These are phyloP conservation scores for Aegilops longissima DNA, from an alignment of 176 grass and related monocot species.

Conservation along the genomic window DNA sequence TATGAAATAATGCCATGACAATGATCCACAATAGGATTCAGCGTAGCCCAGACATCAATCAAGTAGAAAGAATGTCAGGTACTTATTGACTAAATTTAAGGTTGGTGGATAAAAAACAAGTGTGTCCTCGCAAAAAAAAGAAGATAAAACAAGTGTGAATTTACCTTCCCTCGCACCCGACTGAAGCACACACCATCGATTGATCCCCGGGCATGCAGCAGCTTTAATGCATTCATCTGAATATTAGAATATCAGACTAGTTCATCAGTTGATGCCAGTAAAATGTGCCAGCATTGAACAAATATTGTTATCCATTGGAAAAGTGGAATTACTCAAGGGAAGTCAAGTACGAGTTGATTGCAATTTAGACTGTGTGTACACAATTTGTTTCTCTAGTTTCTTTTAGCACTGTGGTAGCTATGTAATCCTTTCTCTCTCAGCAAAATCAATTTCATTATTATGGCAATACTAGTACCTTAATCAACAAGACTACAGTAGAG, in stretches of 20 bases:
- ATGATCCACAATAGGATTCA: neutral
- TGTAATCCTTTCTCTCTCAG: neutral
- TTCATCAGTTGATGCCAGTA: neutral
- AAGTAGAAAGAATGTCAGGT: neutral
- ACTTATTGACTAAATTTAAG: neutral
- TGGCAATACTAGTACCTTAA: neutral
- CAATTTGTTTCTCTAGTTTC: neutral
- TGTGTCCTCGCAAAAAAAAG: neutral
- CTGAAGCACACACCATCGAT: neutral
- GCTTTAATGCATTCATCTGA: slow-evolving; percentile 12
- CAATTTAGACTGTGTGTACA: neutral
- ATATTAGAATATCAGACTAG: neutral
- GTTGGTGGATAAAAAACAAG: neutral
- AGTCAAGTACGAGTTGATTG: neutral
- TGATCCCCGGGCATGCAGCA: neutral
- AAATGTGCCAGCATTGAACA: neutral
- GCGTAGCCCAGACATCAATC: neutral
- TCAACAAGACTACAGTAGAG: neutral
- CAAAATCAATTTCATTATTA: neutral
- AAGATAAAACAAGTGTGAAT: neutral
- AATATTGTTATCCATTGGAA: neutral
- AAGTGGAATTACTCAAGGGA: neutral
- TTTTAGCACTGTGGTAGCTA: neutral
- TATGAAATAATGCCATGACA: neutral
- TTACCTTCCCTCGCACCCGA: neutral